Base-by-base conservation (phyloP, 1,284 basidiomycete species). In the Trichosporon faecale region DNA sequence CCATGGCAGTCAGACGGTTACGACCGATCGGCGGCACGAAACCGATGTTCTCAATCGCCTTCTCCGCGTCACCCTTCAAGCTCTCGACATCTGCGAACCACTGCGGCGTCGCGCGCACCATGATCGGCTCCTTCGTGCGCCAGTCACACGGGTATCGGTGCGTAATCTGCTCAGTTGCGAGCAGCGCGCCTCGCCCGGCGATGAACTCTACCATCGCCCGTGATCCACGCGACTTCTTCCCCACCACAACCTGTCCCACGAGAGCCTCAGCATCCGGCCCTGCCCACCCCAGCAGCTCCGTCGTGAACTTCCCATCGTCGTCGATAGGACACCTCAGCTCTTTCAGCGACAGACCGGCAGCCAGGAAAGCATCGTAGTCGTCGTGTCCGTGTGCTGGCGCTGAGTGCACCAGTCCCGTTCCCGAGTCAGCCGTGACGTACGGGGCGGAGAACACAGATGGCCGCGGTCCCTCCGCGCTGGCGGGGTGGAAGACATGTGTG, bases 101-200 rank as follows among this genome's bases (percentile, higher is more conserved):
- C 77, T 99, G 96, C 0, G 93, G 94, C 1, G 96, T 98, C 0
- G 95, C 93, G n/a, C 91, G 90, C 66, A 94, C 88, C 72, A 99
- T 94, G 75, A 98, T 90, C 0, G 96, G 96, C 78, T 93, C 86
- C 76, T 95, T 90, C 1, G 96, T 96, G 80, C 94, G 92, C 96
- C 96, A 99, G 80, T 99, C 96, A 79, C 95, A 95, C 0, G 97
- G 95, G 80, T 98, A 99, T 65, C 90, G 89, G 84, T 99, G 97
- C 74, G 88, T 89, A 76, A 94, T 88, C 72, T 86, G 86, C 77
- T 93, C 87, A 66, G 91, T 85, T 70, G 90, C 89, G 33, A 93
- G 80, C 14, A 97, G 83, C 0, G 84, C 85, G 1, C 87, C 89
- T 1, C 76, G 70, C n/a, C 86, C 79, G 66, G 87, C 83, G 66